phyloP scores from a whole-genome alignment of 768 basidiomycete genomes.

The Ramaria rubella region DNA sequence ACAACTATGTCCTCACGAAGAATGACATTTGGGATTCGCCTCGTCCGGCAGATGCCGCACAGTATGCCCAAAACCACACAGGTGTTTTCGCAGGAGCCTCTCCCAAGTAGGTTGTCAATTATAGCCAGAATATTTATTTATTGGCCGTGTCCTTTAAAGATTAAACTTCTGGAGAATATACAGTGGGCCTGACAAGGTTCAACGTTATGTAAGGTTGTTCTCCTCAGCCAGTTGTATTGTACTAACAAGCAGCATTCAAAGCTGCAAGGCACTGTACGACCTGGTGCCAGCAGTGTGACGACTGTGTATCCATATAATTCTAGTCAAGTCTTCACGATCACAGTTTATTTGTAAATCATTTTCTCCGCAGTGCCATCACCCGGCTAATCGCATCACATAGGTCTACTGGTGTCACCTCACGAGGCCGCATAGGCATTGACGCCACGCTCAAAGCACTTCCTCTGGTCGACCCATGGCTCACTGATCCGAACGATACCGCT shows the following conservation, averaged over 20 bases:
- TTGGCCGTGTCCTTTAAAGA: not conserved
- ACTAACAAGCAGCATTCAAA: constrained; percentile 15
- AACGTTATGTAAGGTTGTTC: constrained; percentile 36
- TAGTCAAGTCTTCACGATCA: constrained; percentile 56
- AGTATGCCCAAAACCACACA: constrained; percentile 44
- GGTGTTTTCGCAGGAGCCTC: constrained; percentile 54
- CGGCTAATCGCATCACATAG: constrained; percentile 22
- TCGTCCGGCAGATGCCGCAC: constrained; percentile 46
- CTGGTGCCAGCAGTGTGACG: constrained; percentile 47
- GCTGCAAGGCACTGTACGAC: constrained; percentile 59
- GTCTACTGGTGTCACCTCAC: constrained; percentile 55
- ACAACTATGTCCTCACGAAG: not conserved
- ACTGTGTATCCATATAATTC: constrained; percentile 45
- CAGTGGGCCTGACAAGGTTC: constrained; percentile 37
- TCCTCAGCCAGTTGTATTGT: not conserved
- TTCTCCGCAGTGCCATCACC: not conserved
- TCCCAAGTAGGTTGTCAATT: constrained; percentile 32
- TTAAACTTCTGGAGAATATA: constrained; percentile 58
- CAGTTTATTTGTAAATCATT: constrained; percentile 44
- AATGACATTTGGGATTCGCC: constrained; percentile 45
- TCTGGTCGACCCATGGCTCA: constrained; percentile 51
- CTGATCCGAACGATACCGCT: constrained; percentile 48
- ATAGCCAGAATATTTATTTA: not conserved
- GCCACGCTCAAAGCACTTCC: constrained; percentile 42
- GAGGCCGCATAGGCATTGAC: constrained; percentile 56